Percentiles rank a stretch among this genome's conserved stretches.
phyloP scores from a whole-genome alignment of 345 rosid species.

The Noccaea caerulescens region DNA sequence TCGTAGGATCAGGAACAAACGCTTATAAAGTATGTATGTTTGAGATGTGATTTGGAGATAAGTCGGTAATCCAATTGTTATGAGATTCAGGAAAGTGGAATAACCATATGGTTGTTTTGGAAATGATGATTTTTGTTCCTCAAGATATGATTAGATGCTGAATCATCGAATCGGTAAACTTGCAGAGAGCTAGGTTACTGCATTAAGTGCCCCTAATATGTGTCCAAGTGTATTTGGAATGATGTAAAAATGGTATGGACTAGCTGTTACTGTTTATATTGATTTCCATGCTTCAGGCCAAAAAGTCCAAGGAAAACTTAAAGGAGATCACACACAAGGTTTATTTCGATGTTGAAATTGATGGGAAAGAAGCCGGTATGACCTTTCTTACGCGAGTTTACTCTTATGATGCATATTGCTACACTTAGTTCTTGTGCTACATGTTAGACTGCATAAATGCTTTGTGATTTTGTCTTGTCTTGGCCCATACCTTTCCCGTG shows the following conservation, averaged over 20 bases:
- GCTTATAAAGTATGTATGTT: background rate
- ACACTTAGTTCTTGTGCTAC: background rate
- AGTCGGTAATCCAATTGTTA: too few species aligned
- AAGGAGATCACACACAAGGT: constrained; percentile 91
- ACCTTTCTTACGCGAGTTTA: constrained; percentile 19
- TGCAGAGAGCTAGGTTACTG: constrained; percentile 11
- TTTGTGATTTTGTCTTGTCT: constrained; percentile 7
- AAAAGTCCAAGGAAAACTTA: constrained; percentile 53
- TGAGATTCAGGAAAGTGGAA: constrained; percentile 10
- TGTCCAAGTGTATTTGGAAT: background rate
- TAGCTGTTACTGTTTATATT: background rate
- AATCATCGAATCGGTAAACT: background rate
- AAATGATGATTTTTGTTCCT: constrained; percentile 7
- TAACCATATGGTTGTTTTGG: background rate
- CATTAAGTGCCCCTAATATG: background rate
- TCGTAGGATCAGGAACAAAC: background rate
- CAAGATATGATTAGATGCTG: constrained; percentile 5
- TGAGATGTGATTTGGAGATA: constrained; percentile 1
- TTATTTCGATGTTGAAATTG: constrained; percentile 88
- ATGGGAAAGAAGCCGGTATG: constrained; percentile 91
- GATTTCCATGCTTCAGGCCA: constrained; percentile 59
- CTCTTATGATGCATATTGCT: constrained; percentile 15
- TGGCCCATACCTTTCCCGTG: constrained; percentile 11
- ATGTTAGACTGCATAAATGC: background rate
- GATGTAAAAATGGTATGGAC: background rate